Evolutionary conservation across 2,329 filamentous ascomycete species (phyloP).

Genomic region (Lachnellula willkommii): DNA sequence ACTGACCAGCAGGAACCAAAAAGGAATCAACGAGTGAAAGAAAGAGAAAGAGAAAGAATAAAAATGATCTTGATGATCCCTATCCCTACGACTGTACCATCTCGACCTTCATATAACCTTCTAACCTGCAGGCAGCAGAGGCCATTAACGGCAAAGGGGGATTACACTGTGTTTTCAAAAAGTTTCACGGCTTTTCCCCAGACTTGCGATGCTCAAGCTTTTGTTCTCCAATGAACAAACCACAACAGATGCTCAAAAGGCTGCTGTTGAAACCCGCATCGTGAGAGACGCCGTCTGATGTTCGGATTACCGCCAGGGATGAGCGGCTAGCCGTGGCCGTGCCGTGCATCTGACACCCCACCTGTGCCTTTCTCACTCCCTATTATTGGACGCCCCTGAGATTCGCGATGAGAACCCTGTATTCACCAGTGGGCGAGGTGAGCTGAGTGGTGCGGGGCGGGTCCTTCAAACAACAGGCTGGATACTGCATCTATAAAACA

Average conservation of each 20-base stretch:
- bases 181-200: conserved; percentile 18
- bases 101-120: neutral
- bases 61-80: neutral
- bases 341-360: conserved; percentile 12
- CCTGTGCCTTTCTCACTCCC: neutral
- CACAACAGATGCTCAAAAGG: conserved; percentile 3
- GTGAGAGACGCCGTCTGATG: conserved; percentile 17
- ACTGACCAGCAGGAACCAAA: conserved; percentile 20
- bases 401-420: too few relatives aligned
- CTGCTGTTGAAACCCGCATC: conserved; percentile 17
- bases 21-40: conserved; percentile 1
- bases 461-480: neutral
- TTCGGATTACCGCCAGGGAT: conserved; percentile 19
- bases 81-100: neutral
- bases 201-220: neutral
- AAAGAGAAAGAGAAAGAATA: conserved; percentile 7
- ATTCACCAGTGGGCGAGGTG: too few relatives aligned
- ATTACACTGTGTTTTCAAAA: conserved; percentile 4
- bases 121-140: neutral
- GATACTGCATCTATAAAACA: neutral
- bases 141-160: conserved; percentile 3
- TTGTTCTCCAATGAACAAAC: conserved; percentile 4
- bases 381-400: neutral
- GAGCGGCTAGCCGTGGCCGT: conserved; percentile 9
- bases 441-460: too few relatives aligned